These are phyloP conservation scores for Tolypocladium tropicale DNA, from an alignment of 2,329 filamentous ascomycete genomes.

Conservation along the genomic window DNA sequence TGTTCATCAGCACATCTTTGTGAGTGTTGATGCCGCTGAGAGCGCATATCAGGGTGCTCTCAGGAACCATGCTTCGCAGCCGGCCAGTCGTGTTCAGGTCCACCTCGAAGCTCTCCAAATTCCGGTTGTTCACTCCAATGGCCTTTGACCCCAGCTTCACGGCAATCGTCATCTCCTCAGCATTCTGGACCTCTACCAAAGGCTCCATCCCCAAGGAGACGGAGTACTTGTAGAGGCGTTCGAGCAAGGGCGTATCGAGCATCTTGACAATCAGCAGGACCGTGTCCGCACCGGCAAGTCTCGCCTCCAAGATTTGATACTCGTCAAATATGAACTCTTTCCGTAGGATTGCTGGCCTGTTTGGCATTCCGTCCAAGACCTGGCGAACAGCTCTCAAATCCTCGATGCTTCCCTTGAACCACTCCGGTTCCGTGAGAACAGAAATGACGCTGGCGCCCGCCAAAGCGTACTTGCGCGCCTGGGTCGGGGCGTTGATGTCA, in stretches of 20 bases:
- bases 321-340: constrained; percentile 98
- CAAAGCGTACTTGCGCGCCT: constrained; percentile 84
- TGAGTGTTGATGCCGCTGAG: constrained; percentile 88
- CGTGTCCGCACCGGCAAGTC: constrained; percentile 87
- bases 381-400: constrained; percentile 81
- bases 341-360: constrained; percentile 80
- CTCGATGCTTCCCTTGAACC: constrained; percentile 98
- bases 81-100: constrained; percentile 87
- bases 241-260: constrained; percentile 67
- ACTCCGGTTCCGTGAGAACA: constrained; percentile 95
- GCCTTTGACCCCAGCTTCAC: constrained; percentile 79
- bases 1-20: constrained; percentile 79
- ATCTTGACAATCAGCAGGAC: constrained; percentile 97
- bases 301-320: constrained; percentile 93
- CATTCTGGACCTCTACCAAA: constrained; percentile 90
- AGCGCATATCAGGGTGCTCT: constrained; percentile 81
- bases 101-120: constrained; percentile 92
- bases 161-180: constrained; percentile 83
- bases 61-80: constrained; percentile 75
- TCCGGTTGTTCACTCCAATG: constrained; percentile 96
- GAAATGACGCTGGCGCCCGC: constrained; percentile 96
- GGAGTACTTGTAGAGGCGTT: constrained; percentile 78
- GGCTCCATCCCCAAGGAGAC: constrained; percentile 92
- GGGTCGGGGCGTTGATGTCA: constrained; percentile 75
- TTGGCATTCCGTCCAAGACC: constrained; percentile 82